Evolutionary conservation across 768 basidiomycete genomes (phyloP).

Genomic region (Paxillus rubicundulus): DNA sequence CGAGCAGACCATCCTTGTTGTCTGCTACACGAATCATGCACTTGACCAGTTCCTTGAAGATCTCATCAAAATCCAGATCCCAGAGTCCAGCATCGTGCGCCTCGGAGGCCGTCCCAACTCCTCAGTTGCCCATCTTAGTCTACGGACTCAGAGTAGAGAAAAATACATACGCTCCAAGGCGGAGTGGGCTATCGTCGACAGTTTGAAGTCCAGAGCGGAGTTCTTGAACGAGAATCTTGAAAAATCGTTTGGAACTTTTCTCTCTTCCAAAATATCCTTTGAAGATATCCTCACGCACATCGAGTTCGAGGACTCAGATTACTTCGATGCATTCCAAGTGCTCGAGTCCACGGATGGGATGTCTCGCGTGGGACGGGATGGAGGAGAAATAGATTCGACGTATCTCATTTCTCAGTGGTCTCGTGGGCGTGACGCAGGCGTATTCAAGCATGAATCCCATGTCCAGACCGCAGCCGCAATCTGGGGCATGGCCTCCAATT

Average conservation of each 20-base stretch:
- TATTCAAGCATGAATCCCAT: constrained; percentile 30
- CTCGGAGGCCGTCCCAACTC: constrained; percentile 54
- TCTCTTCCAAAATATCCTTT: constrained; percentile 13
- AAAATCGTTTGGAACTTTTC: constrained; percentile 28
- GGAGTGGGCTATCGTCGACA: constrained; percentile 45
- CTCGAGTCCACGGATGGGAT: constrained; percentile 45
- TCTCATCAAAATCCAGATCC: constrained; percentile 59
- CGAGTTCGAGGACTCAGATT: constrained; percentile 50
- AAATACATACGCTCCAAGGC: constrained; percentile 23
- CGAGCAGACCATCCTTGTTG: constrained; percentile 52
- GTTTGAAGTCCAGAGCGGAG: constrained; percentile 25
- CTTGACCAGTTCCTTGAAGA: constrained; percentile 67
- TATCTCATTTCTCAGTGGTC: constrained; percentile 53
- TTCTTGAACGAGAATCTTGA: constrained; percentile 22
- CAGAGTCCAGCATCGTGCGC: constrained; percentile 45
- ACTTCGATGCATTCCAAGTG: constrained; percentile 44
- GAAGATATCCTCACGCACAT: constrained; percentile 42
- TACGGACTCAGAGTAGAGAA: constrained; percentile 39
- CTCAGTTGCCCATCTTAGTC: constrained; percentile 43
- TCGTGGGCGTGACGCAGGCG: constrained; percentile 42
- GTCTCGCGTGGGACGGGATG: constrained; percentile 41
- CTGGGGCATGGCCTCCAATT: constrained; percentile 36
- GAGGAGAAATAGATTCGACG: constrained; percentile 30
- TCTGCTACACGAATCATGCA: constrained; percentile 73
- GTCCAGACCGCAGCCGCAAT: constrained; percentile 26